Base-by-base conservation (phyloP, 768 basidiomycete species). In the Russula sp. region DNA sequence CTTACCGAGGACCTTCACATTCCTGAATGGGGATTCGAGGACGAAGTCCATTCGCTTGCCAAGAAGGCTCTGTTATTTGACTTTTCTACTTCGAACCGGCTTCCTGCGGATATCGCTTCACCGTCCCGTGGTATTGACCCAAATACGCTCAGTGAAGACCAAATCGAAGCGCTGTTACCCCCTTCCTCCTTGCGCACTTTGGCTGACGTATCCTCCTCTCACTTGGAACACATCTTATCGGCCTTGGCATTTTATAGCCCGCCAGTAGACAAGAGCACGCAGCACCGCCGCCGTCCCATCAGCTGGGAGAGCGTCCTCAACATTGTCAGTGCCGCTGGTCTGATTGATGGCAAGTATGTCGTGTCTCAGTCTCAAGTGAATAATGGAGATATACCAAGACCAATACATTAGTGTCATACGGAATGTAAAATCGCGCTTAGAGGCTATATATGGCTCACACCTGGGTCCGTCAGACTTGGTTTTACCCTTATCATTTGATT, bases 21-120 rank as follows among this genome's bases (percentile, higher is more conserved):
- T 10, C 89, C 90, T 1, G 85, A 90, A 74, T 92, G 86, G 86
- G 75, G 75, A 10, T 75, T 92, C 24, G 79, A 84, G 53, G 90
- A 92, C 67, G 90, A 92, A 73, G 78, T 92, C 10, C 73, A 73
- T 24, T 71, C 78, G 2, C 69, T 90, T 34, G 79, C 79, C 6
- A 73, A 78, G 22, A 72, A 77, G 14, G 72, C 75, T 32, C 36
- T 69, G 3, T 28, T 54, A 24, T 63, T 42, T 36, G 49, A 40
- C n/a, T 24, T 46, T 79, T 48, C 77, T 68, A 22, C 53, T 22
- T 10, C 53, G 40, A 13, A 50, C 24, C 44, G 44, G 11, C 26
- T 48, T 54, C 32, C 24, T 16, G 36, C 53, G 51, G 66, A 65
- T 20, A 70, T 70, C 49, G 38, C 68, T 11, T 68, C 59, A 20